Evolutionary conservation across 2,329 filamentous ascomycete species (phyloP), one percentile per base, ranked within the genome.

Genomic region (Alternaria atra): DNA sequence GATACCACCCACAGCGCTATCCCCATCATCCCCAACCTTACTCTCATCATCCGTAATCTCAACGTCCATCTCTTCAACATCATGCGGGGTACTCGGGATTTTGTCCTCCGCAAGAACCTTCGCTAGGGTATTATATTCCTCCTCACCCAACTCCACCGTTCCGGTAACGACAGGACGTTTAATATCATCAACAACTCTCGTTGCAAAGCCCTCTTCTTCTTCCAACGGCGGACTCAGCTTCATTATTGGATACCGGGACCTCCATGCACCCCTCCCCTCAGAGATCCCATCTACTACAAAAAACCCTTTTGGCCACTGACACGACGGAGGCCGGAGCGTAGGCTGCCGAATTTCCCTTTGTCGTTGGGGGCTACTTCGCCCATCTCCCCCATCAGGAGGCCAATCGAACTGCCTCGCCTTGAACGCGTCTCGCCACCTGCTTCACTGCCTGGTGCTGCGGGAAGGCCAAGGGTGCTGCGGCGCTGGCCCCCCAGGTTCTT

Each of bases 401-500:
- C 80, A 42, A 82, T 81, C 17, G 77, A 79, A 52, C 79, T 81
- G 5, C 78, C 82, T 43, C 82, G 75, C 29, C 82, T 69, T 53
- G 80, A 82, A 15, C 81, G 75, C 5, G 70, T 78, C 34, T 81
- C 81, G 10, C 75, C 76, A 8, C 75, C 76, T 0, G 74, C 76
- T 52, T 83, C 82, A 60, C 81, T 83, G n/a, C 79, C 73, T n/a
- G 69, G 57, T 5, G 67, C 68, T 25, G 66, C 71, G 7, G 77
- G 77, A 25, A 80, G 66, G 37, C 77, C 76, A 0, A 80, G 68
- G 1, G 64, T 68, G 62, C 74, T 78, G 17, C 76, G 63, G 6
- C 77, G 89, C 72, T 94, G 91, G 64, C 87, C 83, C 34, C 91
- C 84, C 29, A 94, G 80, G 15, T 83, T 83, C 77, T 94, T 96